phyloP scores from a whole-genome alignment of 139 green algal species.

The Picochlorum costavermella region DNA sequence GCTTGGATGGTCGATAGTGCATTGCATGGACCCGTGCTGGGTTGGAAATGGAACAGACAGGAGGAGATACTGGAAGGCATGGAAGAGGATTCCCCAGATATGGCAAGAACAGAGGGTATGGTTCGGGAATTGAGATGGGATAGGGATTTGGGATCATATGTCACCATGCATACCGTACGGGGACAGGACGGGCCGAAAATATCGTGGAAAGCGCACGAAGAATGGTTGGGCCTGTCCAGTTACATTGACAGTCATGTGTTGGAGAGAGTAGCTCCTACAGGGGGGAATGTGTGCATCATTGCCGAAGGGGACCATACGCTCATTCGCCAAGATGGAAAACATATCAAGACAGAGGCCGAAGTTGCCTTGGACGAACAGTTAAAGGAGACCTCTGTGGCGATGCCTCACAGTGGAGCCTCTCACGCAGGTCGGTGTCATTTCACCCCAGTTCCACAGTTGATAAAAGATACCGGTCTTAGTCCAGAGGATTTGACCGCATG shows the following conservation, averaged over 20 bases:
- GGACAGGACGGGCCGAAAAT: not conserved
- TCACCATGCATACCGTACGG: not conserved
- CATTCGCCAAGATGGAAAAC: not conserved
- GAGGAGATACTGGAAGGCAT: conserved; percentile 51
- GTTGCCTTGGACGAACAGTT: conserved; percentile 27
- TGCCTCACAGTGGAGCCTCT: conserved; percentile 13
- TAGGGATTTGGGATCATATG: not conserved
- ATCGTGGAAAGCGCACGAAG: conserved; percentile 11
- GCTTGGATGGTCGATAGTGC: not conserved
- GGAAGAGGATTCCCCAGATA: conserved; percentile 49
- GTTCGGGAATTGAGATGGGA: not conserved
- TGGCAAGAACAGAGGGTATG: not conserved
- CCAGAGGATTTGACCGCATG: conserved; percentile 49
- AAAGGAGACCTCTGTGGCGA: not conserved
- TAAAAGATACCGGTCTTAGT: conserved; percentile 37
- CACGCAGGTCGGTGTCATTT: conserved; percentile 52
- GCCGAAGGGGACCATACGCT: conserved; percentile 36
- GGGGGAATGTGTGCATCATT: conserved; percentile 52
- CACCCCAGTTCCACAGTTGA: conserved; percentile 46
- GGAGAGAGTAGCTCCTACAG: conserved; percentile 36
- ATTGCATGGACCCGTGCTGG: conserved; percentile 31
- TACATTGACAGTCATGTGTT: conserved; percentile 40
- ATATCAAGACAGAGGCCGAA: conserved; percentile 32
- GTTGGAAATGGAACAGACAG: conserved; percentile 44
- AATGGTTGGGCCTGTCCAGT: conserved; percentile 47